phyloP scores from a whole-genome alignment of 139 green algal species.

The Trebouxia sp. region DNA sequence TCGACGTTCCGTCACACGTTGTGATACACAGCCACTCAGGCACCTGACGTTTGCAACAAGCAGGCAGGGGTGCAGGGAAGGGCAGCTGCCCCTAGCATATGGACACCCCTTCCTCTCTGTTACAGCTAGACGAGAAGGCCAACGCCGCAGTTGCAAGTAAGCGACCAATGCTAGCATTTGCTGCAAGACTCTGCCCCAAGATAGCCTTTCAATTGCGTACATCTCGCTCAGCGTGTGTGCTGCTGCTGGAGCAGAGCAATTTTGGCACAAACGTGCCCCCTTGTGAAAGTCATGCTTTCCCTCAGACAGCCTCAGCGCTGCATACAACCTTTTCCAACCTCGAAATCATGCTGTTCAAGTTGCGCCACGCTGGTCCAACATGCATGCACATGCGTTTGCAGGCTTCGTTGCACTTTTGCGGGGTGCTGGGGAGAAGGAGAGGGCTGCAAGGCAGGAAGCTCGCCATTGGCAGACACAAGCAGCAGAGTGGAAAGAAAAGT shows the following conservation, averaged over 20 bases:
- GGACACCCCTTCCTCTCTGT: background rate
- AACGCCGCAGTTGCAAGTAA: conserved; percentile 27
- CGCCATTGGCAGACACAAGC: conserved; percentile 1
- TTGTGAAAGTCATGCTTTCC: background rate
- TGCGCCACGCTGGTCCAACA: background rate
- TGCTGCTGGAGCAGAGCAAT: background rate
- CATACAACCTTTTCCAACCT: background rate
- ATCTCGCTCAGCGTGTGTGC: background rate
- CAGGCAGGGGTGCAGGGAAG: background rate
- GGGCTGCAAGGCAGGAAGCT: conserved; percentile 4
- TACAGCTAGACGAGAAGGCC: conserved; percentile 14
- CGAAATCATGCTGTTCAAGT: background rate
- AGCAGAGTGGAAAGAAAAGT: conserved; percentile 20
- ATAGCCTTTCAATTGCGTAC: background rate
- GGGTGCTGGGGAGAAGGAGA: background rate
- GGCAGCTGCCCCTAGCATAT: background rate
- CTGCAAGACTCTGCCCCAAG: background rate
- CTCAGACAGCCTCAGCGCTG: background rate
- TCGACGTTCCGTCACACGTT: too few species aligned
- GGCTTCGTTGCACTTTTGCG: conserved; percentile 12
- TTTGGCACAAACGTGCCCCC: background rate
- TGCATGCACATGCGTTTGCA: background rate
- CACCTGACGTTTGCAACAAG: background rate
- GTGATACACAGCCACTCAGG: too few species aligned
- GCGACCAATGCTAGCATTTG: background rate